Evolutionary conservation across 2,329 filamentous ascomycete species (phyloP), one percentile per base, ranked within the genome.

Genomic region (Trichophyton verrucosum): DNA sequence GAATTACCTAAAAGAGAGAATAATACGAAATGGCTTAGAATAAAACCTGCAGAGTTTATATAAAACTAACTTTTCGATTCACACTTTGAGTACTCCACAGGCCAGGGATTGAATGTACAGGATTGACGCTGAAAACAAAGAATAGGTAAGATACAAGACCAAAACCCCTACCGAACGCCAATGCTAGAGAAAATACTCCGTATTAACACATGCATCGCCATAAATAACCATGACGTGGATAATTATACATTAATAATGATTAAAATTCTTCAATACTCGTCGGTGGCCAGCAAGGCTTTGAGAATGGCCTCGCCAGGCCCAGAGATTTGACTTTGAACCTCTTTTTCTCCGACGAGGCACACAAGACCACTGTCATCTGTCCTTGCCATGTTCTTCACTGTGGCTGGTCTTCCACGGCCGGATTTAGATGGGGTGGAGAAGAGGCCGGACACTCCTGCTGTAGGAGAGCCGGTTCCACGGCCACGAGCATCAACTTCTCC

Each of bases 331-430:
- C 81, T 81, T 66, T 86, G 82, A 65, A 95, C 81, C 74, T 96
- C 91, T 68, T 83, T 86, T 69, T 89, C 86, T n/a, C 85, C 85
- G 20, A 91, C 86, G 69, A 84, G 88, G 73, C 89, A 91, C 2
- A 87, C 86, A 56, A 95, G 81, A 60, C 86, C 82, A 72, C 85
- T 87, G 72, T 95, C 91, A 66, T 96, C 90, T 73, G 78, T 69
- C 70, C 81, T 72, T 74, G 78, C 69, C 70, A 81, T 73, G 75
- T 73, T 70, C 71, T 69, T 73, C 70, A 70, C 68, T 22, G 82
- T 81, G n/a, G 73, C 76, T 22, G 77, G 74, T 66, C 82, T 82
- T 65, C 68, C 70, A 55, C 84, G 81, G 1, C 83, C 81, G 60
- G 84, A 84, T 69, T 86, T 87, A 66, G 86, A 88, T 1, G 89